A percentile compares a stretch with the other conserved stretches of the same genome.
Conservation (phyloP, 2,329 filamentous ascomycete genomes). For the Claviceps spartinae region DNA sequence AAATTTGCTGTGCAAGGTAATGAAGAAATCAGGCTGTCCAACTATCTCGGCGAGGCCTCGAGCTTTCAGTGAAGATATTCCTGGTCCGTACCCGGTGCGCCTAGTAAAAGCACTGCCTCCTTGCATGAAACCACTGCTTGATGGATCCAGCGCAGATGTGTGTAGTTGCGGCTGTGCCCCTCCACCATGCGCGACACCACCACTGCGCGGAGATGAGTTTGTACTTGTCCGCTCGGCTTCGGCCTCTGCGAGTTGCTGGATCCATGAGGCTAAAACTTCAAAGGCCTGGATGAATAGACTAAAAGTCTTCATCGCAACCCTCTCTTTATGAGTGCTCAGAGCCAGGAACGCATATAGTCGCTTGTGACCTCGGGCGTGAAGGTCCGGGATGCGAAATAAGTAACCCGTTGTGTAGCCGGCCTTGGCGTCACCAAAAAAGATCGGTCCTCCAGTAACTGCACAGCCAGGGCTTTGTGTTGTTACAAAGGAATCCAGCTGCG, state of each 20-base stretch:
- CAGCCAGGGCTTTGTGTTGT: slow-evolving; percentile 40
- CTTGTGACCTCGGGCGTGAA: slow-evolving; percentile 53
- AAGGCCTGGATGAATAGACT: slow-evolving; percentile 48
- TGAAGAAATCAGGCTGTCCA: slow-evolving; percentile 54
- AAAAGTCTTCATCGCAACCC: slow-evolving; percentile 52
- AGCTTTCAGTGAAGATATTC: slow-evolving; percentile 41
- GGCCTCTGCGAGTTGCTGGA: slow-evolving; percentile 48
- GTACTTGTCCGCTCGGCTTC: slow-evolving; percentile 44
- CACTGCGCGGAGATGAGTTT: slow-evolving; percentile 28
- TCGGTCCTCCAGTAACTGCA: slow-evolving; percentile 47
- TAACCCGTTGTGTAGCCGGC: slow-evolving; percentile 57
- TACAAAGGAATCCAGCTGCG: slow-evolving; percentile 29
- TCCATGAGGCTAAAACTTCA: slow-evolving; percentile 50
- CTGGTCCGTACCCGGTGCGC: slow-evolving; percentile 43
- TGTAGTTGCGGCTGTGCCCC: slow-evolving; percentile 17
- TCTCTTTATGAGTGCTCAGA: slow-evolving; percentile 51
- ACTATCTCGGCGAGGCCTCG: slow-evolving; percentile 52
- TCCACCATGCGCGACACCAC: slow-evolving; percentile 22
- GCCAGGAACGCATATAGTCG: slow-evolving; percentile 56
- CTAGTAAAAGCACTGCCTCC: slow-evolving; percentile 43
- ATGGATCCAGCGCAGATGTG: slow-evolving; percentile 20
- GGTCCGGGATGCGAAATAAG: slow-evolving; percentile 55
- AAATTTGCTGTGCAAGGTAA: slow-evolving; percentile 51
- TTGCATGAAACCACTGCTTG: slow-evolving; percentile 42
- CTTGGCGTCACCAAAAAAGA: slow-evolving; percentile 53